A percentile compares a stretch with the other conserved stretches of the same genome.
These are phyloP conservation scores for Cordyceps javanica DNA, from an alignment of 2,329 filamentous ascomycete genomes.

Conservation along the genomic window DNA sequence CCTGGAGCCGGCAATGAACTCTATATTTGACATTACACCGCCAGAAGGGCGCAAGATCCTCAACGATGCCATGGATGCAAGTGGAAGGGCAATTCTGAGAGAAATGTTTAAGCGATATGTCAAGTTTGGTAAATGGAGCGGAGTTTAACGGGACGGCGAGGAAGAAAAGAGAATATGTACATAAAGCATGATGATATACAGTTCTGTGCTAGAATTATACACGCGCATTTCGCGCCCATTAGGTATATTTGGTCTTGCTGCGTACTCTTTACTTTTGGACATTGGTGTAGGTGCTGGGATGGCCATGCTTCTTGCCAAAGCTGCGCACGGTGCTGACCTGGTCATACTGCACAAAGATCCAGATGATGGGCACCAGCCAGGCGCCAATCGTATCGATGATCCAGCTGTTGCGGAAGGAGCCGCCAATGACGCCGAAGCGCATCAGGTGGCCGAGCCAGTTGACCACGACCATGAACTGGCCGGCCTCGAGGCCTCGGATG, in stretches of 20 bases:
- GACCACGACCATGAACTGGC: conserved; percentile 73
- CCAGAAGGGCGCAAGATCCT: conserved; percentile 49
- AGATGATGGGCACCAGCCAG: conserved; percentile 47
- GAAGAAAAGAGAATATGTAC: conserved; percentile 8
- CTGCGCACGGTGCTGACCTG: conserved; percentile 52
- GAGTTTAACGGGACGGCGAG: conserved; percentile 35
- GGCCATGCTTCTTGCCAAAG: conserved; percentile 52
- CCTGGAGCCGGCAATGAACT: conserved; percentile 52
- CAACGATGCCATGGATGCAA: conserved; percentile 53
- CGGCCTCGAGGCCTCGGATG: conserved; percentile 70
- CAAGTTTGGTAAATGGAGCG: conserved; percentile 60
- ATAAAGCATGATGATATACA: conserved; percentile 10
- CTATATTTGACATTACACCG: conserved; percentile 53
- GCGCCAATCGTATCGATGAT: conserved; percentile 52
- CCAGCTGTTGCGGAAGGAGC: conserved; percentile 52
- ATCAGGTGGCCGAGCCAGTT: conserved; percentile 66
- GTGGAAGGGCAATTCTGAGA: conserved; percentile 52
- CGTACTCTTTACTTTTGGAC: conserved; percentile 17
- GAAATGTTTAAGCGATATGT: conserved; percentile 54
- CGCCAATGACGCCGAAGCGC: conserved; percentile 54
- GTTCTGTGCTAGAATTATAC: conserved; percentile 4
- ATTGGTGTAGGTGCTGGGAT: conserved; percentile 44
- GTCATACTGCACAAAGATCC: conserved; percentile 51
- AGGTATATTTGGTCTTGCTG: conserved; percentile 11
- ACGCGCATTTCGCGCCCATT: background rate